phyloP scores from a whole-genome alignment of 129 eudicot genomes.

The Arctium minus region DNA sequence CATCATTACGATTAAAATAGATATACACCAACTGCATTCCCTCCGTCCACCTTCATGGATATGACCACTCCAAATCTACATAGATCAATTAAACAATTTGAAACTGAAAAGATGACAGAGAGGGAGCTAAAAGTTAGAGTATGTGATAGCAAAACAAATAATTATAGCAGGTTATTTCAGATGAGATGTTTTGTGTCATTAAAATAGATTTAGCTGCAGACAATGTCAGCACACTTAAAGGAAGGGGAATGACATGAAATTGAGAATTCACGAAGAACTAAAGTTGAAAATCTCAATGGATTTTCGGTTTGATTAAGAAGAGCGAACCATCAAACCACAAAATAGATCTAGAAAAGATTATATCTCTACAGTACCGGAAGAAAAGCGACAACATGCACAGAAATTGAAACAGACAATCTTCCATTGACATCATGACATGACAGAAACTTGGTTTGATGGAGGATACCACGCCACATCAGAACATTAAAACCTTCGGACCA shows the following conservation, averaged over 20 bases:
- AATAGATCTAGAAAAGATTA: not conserved
- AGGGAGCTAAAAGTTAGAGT: not conserved
- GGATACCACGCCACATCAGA: not conserved
- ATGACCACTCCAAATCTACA: no score
- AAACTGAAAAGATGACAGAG: not conserved
- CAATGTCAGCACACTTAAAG: not conserved
- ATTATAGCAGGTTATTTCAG: not conserved
- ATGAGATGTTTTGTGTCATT: not conserved
- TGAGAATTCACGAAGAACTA: not conserved
- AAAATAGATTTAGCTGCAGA: not conserved
- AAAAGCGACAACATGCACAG: not conserved
- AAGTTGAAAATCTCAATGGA: not conserved
- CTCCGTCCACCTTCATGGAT: no score
- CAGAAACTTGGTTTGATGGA: not conserved
- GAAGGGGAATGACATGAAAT: not conserved
- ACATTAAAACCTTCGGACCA: not conserved
- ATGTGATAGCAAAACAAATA: not conserved
- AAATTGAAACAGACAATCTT: no score
- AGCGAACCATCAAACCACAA: not conserved
- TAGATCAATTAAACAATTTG: no score
- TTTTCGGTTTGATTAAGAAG: not conserved
- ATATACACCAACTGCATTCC: no score
- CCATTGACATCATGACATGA: not conserved
- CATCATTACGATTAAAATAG: no score
- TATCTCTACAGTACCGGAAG: not conserved